phyloP scores from a whole-genome alignment of 805 yeast species.

The Starmera amethionina region DNA sequence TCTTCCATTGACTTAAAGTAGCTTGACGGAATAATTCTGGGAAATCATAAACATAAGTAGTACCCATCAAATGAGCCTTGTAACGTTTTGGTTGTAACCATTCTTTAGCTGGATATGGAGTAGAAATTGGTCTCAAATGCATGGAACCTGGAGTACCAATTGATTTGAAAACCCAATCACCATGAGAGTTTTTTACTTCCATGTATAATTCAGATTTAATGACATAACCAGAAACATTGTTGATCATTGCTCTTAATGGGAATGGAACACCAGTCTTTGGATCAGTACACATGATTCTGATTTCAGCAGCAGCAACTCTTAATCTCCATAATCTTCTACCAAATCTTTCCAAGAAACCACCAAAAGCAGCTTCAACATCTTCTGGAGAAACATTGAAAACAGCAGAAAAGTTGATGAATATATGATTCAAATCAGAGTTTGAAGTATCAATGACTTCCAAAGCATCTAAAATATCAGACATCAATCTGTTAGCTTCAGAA shows the following conservation, averaged over 20 bases:
- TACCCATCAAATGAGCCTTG: conserved; percentile 96
- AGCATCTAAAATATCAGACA: conserved; percentile 93
- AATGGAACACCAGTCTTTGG: conserved; percentile 79
- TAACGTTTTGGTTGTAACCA: conserved; percentile 98
- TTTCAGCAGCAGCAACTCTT: conserved; percentile 95
- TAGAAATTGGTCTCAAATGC: conserved; percentile 93
- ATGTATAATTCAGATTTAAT: conserved; percentile 92
- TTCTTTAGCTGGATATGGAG: conserved; percentile 97
- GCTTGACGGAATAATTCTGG: conserved; percentile 98
- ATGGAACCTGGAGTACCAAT: conserved; percentile 91
- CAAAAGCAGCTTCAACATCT: conserved; percentile 96
- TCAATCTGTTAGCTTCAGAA: conserved; percentile 91
- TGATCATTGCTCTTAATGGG: conserved; percentile 95
- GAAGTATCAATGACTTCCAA: conserved; percentile 90
- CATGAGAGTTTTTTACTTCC: conserved; percentile 84
- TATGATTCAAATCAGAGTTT: conserved; percentile 93
- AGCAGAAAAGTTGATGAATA: conserved; percentile 93
- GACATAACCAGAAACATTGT: conserved; percentile 94
- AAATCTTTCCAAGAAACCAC: conserved; percentile 94
- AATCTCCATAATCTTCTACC: conserved; percentile 96
- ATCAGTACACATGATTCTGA: conserved; percentile 90
- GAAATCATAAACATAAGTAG: conserved; percentile 97
- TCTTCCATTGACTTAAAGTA: conserved; percentile 75
- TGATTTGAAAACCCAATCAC: conserved; percentile 96
- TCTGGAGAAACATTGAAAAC: conserved; percentile 89